Evolutionary conservation across 2,329 filamentous ascomycete genomes (phyloP), one percentile per base, ranked within the genome.

Genomic region (Blumeria hordei): DNA sequence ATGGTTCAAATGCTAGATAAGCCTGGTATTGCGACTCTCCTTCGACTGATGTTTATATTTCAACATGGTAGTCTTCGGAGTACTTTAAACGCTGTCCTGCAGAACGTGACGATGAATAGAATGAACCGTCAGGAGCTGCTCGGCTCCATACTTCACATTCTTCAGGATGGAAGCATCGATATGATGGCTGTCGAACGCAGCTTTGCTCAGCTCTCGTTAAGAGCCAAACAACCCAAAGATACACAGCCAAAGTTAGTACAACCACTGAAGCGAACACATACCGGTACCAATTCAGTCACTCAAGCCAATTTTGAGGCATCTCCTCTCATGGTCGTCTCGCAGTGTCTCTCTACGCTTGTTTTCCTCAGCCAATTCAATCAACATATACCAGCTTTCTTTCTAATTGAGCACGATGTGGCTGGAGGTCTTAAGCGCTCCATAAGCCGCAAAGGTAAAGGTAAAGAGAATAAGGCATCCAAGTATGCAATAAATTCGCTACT

Each of bases 1-100:
- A 84, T 93, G 56, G 85, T 94, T 28, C 92, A 98, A 66, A 94
- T 98, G 83, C 77, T 98, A 34, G 92, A 98, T 68, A 95, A 94
- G 69, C 77, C 88, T 50, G 92, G 93, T 32, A 82, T 98, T 60
- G 92, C 93, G 32, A 96, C 92, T n/a, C 72, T 98, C 36, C 74
- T 98, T 45, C 85, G 93, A n/a, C 76, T 98, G 9, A 95, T 98
- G 90, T 98, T 98, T 67, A 88, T 96, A 62, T 84, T 86, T 51
- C 86, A 95, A 60, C 85, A 90, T 59, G 86, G 85, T 21, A 92
- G 85, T 58, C 83, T 92, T 52, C 85, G 88, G 60, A 79, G 76
- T 58, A 85, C 87, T 57, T 74, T 98, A 54, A 90, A 92, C 65
- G 81, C 83, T 55, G 85, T 98, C 54, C 80, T 98, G 54, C 80